Conservation (phyloP, 2,329 filamentous ascomycete species). For the Hawksworthiomyces lignivorus region DNA sequence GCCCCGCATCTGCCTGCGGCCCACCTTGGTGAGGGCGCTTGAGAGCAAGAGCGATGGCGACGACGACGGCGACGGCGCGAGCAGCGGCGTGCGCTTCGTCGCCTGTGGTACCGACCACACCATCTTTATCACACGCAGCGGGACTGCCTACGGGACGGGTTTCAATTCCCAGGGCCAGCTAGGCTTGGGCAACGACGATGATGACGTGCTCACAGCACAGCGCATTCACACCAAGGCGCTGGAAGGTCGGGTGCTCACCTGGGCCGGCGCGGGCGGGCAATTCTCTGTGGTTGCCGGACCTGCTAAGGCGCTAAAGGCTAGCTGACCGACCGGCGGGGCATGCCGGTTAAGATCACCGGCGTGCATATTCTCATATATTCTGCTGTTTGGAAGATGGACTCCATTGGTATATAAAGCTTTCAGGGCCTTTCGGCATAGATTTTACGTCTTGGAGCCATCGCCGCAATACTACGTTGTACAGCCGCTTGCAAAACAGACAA, state of each 20-base stretch:
- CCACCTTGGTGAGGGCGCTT: too few species aligned
- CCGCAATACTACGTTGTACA: too few species aligned
- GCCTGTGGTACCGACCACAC: slow-evolving; percentile 1
- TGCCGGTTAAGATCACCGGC: too few species aligned
- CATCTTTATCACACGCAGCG: background rate
- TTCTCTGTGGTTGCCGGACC: slow-evolving; percentile 28
- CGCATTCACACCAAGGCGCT: slow-evolving; percentile 3
- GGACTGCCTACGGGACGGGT: slow-evolving; percentile 49
- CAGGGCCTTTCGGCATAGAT: too few species aligned
- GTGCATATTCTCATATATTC: too few species aligned
- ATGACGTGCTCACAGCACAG: slow-evolving; percentile 31
- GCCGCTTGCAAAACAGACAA: too few species aligned
- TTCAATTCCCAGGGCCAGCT: slow-evolving; percentile 57
- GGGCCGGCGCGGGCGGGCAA: slow-evolving; percentile 58
- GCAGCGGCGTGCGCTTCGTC: slow-evolving; percentile 18
- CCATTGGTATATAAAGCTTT: too few species aligned
- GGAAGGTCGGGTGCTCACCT: slow-evolving; percentile 42
- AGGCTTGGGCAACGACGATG: slow-evolving; percentile 41
- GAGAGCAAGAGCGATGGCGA: too few species aligned
- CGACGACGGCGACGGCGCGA: slow-evolving; percentile 36
- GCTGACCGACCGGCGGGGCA: too few species aligned
- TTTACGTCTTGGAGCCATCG: too few species aligned
- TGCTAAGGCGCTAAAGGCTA: too few species aligned
- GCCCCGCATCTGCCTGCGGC: slow-evolving; percentile 54
- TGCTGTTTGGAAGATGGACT: too few species aligned